Evolutionary conservation across 2,329 filamentous ascomycete species (phyloP).

Genomic region (Albophoma yamanashiensis): DNA sequence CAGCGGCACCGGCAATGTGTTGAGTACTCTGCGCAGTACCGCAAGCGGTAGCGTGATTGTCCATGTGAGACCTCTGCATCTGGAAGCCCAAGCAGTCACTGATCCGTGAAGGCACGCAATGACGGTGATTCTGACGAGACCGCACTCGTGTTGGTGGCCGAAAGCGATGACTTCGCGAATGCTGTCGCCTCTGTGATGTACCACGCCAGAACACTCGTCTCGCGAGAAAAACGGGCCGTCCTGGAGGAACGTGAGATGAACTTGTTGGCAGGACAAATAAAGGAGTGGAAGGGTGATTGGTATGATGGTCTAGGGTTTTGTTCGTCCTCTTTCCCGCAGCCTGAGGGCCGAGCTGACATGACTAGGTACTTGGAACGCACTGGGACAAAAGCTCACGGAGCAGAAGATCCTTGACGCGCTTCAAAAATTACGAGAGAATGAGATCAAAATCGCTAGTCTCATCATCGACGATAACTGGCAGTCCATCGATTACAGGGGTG

Average conservation of each 20-base stretch:
- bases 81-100: conserved; percentile 1
- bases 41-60: conserved; percentile 56
- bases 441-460: conserved; percentile 70
- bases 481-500: conserved; percentile 45
- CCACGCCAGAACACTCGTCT: conserved; percentile 55
- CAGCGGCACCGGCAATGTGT: conserved; percentile 60
- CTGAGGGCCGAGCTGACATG: conserved; percentile 6
- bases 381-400: conserved; percentile 75
- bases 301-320: conserved; percentile 91
- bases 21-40: conserved; percentile 58
- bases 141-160: conserved; percentile 57
- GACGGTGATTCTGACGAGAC: conserved; percentile 48
- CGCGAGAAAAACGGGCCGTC: conserved; percentile 28
- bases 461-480: conserved; percentile 99
- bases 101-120: conserved; percentile 43
- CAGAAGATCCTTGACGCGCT: conserved; percentile 69
- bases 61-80: conserved; percentile 36
- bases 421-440: conserved; percentile 55
- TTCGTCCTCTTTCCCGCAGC: conserved; percentile 19
- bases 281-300: conserved; percentile 74
- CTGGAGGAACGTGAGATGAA: conserved; percentile 35
- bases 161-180: conserved; percentile 61
- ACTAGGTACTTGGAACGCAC: conserved; percentile 77
- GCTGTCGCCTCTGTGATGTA: conserved; percentile 78
- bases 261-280: conserved; percentile 35